These are phyloP conservation scores for Ophiosphaerella herpotricha DNA, from an alignment of 2,329 filamentous ascomycete genomes.

Conservation along the genomic window DNA sequence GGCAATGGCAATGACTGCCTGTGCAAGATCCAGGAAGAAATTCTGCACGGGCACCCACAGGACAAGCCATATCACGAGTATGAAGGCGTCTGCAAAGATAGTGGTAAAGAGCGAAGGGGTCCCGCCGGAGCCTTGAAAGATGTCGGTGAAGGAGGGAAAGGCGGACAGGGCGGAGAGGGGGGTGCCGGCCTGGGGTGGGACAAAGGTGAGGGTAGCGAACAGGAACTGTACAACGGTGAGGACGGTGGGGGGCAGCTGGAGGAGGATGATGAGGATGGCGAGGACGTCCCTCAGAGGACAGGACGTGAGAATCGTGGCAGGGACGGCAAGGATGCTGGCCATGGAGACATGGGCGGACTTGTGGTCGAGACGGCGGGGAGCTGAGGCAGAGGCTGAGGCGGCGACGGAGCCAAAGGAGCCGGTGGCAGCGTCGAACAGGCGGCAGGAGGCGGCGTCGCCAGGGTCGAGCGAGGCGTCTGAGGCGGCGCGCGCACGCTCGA, in stretches of 20 bases:
- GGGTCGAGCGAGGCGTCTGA: slow-evolving; percentile 53
- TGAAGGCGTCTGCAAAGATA: slow-evolving; percentile 79
- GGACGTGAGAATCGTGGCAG: slow-evolving; percentile 83
- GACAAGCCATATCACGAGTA: slow-evolving; percentile 84
- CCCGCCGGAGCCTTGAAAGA: slow-evolving; percentile 84
- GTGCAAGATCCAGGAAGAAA: slow-evolving; percentile 85
- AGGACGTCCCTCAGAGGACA: slow-evolving; percentile 94
- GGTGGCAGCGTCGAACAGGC: slow-evolving; percentile 33
- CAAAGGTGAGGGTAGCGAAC: slow-evolving; percentile 91
- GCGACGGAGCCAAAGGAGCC: slow-evolving; percentile 44
- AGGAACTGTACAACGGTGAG: slow-evolving; percentile 88
- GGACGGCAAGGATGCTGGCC: slow-evolving; percentile 70
- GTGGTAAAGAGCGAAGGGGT: slow-evolving; percentile 86
- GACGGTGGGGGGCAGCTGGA: slow-evolving; percentile 87
- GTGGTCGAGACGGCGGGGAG: slow-evolving; percentile 65
- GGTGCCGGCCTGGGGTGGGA: slow-evolving; percentile 75
- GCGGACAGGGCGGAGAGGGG: slow-evolving; percentile 75
- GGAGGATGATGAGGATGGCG: slow-evolving; percentile 92
- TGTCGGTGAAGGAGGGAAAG: slow-evolving; percentile 81
- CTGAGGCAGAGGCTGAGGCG: slow-evolving; percentile 36
- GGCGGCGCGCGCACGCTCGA: slow-evolving; percentile 45
- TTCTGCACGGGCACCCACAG: slow-evolving; percentile 87
- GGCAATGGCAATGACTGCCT: slow-evolving; percentile 90
- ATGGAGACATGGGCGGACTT: slow-evolving; percentile 71
- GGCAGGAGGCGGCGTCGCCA: slow-evolving; percentile 35